Conservation (phyloP, 208 protist species). For the Wallacemonas sp. region DNA sequence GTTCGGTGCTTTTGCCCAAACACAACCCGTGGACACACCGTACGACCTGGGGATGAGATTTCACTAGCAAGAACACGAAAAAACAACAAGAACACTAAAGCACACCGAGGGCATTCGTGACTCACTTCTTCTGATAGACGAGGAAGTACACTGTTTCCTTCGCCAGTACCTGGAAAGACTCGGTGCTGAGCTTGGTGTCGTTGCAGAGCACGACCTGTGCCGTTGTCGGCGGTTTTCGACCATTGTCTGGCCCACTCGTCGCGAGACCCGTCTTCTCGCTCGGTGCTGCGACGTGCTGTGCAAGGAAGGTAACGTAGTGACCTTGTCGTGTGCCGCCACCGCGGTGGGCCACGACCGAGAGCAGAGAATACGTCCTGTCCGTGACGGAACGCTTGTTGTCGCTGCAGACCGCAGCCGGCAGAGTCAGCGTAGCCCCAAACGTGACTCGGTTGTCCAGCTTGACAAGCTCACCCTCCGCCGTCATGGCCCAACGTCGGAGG, state of each 20-base stretch:
- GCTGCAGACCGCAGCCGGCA: constrained; percentile 66
- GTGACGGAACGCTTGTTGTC: constrained; percentile 15
- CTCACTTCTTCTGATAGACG: constrained; percentile 56
- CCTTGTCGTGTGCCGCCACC: constrained; percentile 45
- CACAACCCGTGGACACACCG: too few species aligned
- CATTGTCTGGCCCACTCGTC: not conserved
- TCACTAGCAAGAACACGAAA: constrained; percentile 5
- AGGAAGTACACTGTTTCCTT: constrained; percentile 78
- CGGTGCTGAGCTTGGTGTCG: constrained; percentile 46
- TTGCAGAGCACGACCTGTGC: constrained; percentile 61
- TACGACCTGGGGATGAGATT: too few species aligned
- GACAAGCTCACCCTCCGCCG: constrained; percentile 75
- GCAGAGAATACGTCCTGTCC: constrained; percentile 50
- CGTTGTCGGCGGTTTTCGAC: constrained; percentile 1
- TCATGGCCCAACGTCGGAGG: constrained; percentile 80
- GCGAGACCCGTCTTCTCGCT: not conserved
- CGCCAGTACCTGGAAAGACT: constrained; percentile 19
- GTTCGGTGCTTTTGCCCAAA: too few species aligned
- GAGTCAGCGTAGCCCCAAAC: constrained; percentile 39
- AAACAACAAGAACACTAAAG: not conserved
- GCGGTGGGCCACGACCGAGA: constrained; percentile 70
- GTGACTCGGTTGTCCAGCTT: constrained; percentile 81
- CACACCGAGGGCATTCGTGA: too few species aligned
- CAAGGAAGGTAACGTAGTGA: constrained; percentile 83
- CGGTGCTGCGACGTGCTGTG: constrained; percentile 29